Evolutionary conservation across 371 early-diverging fungal species (phyloP).

Genomic region (Haplosporangium sp.): DNA sequence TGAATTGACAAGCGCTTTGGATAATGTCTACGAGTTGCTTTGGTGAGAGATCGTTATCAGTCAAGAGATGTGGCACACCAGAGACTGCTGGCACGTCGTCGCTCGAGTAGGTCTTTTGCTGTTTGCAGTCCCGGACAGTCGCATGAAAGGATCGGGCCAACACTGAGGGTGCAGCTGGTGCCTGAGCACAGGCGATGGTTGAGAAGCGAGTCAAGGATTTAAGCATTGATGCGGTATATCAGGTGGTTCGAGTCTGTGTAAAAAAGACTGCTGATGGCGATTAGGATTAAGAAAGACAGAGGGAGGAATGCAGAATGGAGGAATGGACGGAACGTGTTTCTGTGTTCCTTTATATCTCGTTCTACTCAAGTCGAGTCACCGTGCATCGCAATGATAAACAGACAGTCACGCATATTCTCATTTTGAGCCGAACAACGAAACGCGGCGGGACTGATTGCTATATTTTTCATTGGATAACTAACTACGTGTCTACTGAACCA

Average conservation of each 20-base stretch:
- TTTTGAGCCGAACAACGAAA: no score
- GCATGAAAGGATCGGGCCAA: conserved; percentile 24
- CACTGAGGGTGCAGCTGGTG: conserved; percentile 5
- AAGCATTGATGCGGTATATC: conserved; percentile 17
- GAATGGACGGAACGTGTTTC: neutral
- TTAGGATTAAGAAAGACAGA: neutral
- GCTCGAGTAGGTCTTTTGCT: conserved; percentile 34
- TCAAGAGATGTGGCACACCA: conserved; percentile 48
- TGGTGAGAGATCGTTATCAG: conserved; percentile 51
- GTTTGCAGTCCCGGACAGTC: conserved; percentile 6
- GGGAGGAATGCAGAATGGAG: neutral
- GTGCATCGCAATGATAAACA: neutral
- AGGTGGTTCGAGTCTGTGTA: neutral
- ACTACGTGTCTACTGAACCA: conserved; percentile 7
- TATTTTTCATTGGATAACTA: neutral
- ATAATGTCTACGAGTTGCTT: conserved; percentile 40
- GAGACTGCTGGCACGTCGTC: conserved; percentile 37
- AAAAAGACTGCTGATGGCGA: neutral
- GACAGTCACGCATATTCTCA: no score
- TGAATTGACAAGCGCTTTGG: conserved; percentile 54
- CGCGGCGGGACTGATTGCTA: neutral
- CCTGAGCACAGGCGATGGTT: conserved; percentile 8
- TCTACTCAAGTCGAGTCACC: neutral
- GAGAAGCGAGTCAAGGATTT: conserved; percentile 30
- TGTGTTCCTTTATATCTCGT: no score